Percentiles rank a stretch among this genome's conserved stretches.
Evolutionary conservation across 768 basidiomycete genomes (phyloP).

Genomic region (Tulasnella sp.): DNA sequence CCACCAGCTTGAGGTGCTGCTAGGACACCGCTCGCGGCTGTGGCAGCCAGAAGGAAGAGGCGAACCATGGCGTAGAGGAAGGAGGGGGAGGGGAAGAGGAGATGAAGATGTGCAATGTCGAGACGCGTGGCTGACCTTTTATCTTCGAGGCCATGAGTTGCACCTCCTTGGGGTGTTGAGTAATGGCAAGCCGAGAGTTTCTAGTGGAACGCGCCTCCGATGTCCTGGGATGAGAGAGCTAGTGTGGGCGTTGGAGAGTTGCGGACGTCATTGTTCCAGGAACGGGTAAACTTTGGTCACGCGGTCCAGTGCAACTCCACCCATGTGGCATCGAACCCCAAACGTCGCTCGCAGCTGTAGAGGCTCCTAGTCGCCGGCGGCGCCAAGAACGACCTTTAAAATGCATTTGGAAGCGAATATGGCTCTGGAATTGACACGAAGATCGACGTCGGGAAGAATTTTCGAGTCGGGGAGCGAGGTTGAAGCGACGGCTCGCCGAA

Average conservation of each 20-base stretch:
- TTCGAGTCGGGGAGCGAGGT: neutral
- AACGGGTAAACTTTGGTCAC: neutral
- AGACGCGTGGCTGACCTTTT: neutral
- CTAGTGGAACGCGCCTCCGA: neutral
- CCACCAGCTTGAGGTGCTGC: neutral
- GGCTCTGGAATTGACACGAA: neutral
- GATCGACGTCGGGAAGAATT: neutral
- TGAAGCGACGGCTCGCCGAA: neutral
- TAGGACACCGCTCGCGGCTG: neutral
- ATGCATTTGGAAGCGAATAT: neutral
- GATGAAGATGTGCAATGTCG: neutral
- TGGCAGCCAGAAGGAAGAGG: neutral
- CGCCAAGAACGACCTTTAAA: neutral
- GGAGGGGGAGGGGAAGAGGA: neutral
- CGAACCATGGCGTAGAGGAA: neutral
- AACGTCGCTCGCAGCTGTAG: neutral
- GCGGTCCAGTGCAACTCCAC: neutral
- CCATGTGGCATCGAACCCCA: neutral
- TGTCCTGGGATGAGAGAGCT: neutral
- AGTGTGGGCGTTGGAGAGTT: slow-evolving; percentile 3
- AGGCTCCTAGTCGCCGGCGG: neutral
- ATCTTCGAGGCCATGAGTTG: neutral
- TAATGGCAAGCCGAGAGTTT: neutral
- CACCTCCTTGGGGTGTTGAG: too few species aligned
- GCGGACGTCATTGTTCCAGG: neutral